Evolutionary conservation across 495 filamentous ascomycete species (phyloP).

Genomic region (Cercophora scortea): DNA sequence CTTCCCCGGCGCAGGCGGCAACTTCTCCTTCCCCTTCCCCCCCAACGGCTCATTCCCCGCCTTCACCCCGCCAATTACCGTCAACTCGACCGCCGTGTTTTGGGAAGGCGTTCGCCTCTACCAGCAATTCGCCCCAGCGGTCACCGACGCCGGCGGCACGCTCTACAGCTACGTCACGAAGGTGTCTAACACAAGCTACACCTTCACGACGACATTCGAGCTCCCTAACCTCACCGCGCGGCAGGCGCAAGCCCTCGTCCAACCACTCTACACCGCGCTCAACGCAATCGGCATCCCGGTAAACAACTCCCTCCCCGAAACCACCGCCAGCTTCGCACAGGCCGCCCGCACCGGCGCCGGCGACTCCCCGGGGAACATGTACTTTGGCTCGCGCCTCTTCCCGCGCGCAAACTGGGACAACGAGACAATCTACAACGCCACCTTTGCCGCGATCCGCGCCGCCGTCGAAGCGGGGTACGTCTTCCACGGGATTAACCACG

Average conservation of each 20-base stretch:
- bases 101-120: constrained; percentile 38
- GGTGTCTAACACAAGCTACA: constrained; percentile 12
- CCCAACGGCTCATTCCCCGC: constrained; percentile 20
- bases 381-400: constrained; percentile 40
- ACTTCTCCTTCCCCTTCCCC: constrained; percentile 10
- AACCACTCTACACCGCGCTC: constrained; percentile 24
- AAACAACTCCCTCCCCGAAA: constrained; percentile 9
- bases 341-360: constrained; percentile 10
- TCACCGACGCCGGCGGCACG: constrained; percentile 32
- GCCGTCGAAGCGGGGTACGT: constrained; percentile 30
- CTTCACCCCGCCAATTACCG: background rate
- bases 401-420: constrained; percentile 39
- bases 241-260: constrained; percentile 18
- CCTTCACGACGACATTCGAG: constrained; percentile 22
- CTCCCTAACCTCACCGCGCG: constrained; percentile 14
- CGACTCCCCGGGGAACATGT: constrained; percentile 17
- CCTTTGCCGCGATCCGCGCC: constrained; percentile 30
- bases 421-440: constrained; percentile 27
- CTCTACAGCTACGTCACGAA: constrained; percentile 33
- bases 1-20: constrained; percentile 15
- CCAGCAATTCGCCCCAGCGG: constrained; percentile 26
- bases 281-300: constrained; percentile 20
- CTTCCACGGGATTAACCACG: constrained; percentile 36
- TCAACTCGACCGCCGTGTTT: constrained; percentile 29
- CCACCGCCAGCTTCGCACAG: background rate